Evolutionary conservation across 352 stramenopile genomes (phyloP).

Genomic region (Nothophytophthora sp.): DNA sequence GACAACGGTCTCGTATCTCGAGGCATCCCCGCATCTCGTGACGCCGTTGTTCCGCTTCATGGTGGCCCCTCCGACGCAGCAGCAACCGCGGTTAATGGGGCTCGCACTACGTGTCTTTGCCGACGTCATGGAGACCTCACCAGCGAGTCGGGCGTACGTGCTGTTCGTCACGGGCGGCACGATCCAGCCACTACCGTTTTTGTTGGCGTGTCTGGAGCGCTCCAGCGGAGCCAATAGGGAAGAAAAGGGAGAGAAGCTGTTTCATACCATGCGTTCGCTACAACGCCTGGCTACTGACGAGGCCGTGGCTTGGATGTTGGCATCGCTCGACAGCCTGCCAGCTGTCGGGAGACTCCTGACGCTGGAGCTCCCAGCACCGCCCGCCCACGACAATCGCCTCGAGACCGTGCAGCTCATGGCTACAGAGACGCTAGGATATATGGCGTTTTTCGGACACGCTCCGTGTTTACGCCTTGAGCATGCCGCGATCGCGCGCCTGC

Average conservation of each 20-base stretch:
- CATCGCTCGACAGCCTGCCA: slow-evolving; percentile 26
- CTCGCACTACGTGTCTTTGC: slow-evolving; percentile 45
- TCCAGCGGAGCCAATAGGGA: slow-evolving; percentile 10
- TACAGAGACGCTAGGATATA: slow-evolving; percentile 62
- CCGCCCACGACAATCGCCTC: slow-evolving; percentile 20
- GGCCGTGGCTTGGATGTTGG: slow-evolving; percentile 33
- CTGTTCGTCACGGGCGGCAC: slow-evolving; percentile 26
- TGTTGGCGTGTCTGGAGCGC: slow-evolving; percentile 48
- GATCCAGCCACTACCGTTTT: slow-evolving; percentile 34
- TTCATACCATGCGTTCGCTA: slow-evolving; percentile 48
- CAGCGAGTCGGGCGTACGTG: slow-evolving; percentile 40
- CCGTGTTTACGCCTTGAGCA: slow-evolving; percentile 34
- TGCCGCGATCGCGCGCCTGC: slow-evolving; percentile 32
- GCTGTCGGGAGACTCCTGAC: slow-evolving; percentile 39
- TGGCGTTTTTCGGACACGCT: slow-evolving; percentile 55
- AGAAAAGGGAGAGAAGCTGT: slow-evolving; percentile 31
- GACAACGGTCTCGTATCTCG: slow-evolving; percentile 11
- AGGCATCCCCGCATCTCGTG: slow-evolving; percentile 39
- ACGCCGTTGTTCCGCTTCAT: slow-evolving; percentile 59
- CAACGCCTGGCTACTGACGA: slow-evolving; percentile 63
- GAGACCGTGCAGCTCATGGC: slow-evolving; percentile 59
- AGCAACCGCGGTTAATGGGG: slow-evolving; percentile 31
- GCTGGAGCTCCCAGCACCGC: slow-evolving; percentile 2
- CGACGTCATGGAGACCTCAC: slow-evolving; percentile 53
- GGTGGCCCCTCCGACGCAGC: slow-evolving; percentile 34